These are phyloP conservation scores for Hemerocallis citrina DNA, from an alignment of 106 monocot genomes.

Conservation along the genomic window DNA sequence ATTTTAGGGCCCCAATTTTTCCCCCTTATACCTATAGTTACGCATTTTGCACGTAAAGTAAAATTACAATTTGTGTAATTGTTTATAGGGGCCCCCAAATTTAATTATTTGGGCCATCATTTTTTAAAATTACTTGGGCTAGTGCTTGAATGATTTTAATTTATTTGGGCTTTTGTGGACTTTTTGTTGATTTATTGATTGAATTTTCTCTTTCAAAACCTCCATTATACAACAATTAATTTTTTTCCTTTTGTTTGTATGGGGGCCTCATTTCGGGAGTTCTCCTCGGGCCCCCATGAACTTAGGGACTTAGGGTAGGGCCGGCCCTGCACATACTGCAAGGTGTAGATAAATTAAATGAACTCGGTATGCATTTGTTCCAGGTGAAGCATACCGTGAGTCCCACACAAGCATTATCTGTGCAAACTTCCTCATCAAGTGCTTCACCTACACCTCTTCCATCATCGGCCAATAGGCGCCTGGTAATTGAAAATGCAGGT, in stretches of 20 bases:
- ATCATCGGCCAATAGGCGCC: constrained; percentile 52
- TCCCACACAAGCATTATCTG: constrained; percentile 32
- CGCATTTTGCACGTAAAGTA: too few species aligned
- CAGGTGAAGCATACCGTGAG: constrained; percentile 32
- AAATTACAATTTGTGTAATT: too few species aligned
- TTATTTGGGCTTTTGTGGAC: not conserved
- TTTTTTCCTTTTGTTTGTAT: too few species aligned
- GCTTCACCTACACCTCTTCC: constrained; percentile 55
- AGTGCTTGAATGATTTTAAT: too few species aligned
- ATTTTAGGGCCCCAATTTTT: too few species aligned
- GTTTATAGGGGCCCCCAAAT: too few species aligned
- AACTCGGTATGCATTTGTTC: not conserved
- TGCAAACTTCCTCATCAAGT: constrained; percentile 60
- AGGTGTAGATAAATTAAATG: constrained; percentile 8
- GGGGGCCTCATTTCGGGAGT: too few species aligned
- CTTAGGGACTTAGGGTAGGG: too few species aligned
- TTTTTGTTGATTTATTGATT: not conserved
- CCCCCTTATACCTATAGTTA: too few species aligned
- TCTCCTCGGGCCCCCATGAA: too few species aligned
- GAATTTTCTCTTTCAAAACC: not conserved
- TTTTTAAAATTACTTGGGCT: too few species aligned
- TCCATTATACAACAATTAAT: not conserved
- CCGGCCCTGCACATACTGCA: not conserved
- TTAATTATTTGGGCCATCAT: too few species aligned
- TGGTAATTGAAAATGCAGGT: constrained; percentile 13